These are phyloP conservation scores for Solanum bulbocastanum DNA, from an alignment of 257 asterid species.

Conservation along the genomic window DNA sequence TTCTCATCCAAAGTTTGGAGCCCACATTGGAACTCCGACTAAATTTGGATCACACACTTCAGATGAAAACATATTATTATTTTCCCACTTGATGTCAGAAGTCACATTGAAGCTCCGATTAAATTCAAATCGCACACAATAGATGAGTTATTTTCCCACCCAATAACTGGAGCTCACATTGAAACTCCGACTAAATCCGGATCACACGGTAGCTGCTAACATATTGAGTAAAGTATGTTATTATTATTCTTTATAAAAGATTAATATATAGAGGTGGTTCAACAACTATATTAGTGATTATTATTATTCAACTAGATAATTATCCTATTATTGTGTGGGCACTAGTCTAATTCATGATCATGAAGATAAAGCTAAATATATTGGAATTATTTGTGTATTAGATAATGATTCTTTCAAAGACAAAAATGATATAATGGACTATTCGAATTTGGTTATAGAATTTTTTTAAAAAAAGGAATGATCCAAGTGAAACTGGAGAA, in stretches of 20 bases:
- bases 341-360: not conserved
- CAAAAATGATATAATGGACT: not conserved
- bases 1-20: no score
- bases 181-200: fast-evolving
- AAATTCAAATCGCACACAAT: no score
- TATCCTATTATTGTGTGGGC: not conserved
- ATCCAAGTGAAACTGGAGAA: not conserved
- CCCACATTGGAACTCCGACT: no score
- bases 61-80: not conserved
- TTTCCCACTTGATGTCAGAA: not conserved
- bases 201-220: fast-evolving
- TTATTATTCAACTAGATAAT: not conserved
- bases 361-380: not conserved
- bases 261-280: not conserved
- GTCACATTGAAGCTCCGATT: not conserved
- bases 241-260: not conserved
- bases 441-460: no score
- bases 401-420: not conserved
- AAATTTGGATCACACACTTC: no score
- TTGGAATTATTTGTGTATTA: not conserved
- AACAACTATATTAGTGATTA: not conserved
- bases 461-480: not conserved
- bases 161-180: fast-evolving
- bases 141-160: no score
- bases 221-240: not conserved